Conservation (phyloP, 306 rosid genomes). For the Lotus japonicus region DNA sequence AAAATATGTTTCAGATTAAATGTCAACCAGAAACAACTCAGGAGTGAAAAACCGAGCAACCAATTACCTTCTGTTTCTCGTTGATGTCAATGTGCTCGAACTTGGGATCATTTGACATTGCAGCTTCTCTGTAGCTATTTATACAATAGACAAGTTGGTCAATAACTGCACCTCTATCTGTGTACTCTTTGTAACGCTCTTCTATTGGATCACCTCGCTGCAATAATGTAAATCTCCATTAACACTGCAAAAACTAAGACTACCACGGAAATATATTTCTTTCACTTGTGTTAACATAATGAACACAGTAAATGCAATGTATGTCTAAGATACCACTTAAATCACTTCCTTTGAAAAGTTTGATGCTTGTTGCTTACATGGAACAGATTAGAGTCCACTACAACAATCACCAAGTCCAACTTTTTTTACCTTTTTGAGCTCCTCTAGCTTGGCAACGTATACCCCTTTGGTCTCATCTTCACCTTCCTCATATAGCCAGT, state of each 20-base stretch:
- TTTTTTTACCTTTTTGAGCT: slow-evolving; percentile 63
- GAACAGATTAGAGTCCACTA: background rate
- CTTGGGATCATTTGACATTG: slow-evolving; percentile 58
- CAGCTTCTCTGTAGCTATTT: slow-evolving; percentile 76
- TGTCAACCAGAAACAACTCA: background rate
- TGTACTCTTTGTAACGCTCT: slow-evolving; percentile 61
- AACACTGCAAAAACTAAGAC: slow-evolving; percentile 11
- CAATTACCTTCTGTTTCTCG: slow-evolving; percentile 68
- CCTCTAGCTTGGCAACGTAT: slow-evolving; percentile 83
- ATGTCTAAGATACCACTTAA: background rate
- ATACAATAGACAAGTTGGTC: slow-evolving; percentile 49
- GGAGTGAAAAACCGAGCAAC: background rate
- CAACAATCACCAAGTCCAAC: background rate
- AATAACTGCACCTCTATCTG: slow-evolving; percentile 56
- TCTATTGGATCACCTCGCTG: slow-evolving; percentile 97
- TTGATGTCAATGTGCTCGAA: slow-evolving; percentile 79
- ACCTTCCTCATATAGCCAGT: slow-evolving; percentile 94
- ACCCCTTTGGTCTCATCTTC: slow-evolving; percentile 99
- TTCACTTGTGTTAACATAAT: background rate
- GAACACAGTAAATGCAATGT: background rate
- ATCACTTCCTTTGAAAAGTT: background rate
- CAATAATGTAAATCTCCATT: slow-evolving; percentile 3
- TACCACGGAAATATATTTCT: background rate
- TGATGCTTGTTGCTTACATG: background rate
- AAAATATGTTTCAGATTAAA: background rate